Base-by-base conservation (phyloP, 140 eudicot species). In the Flaveria floridana region DNA sequence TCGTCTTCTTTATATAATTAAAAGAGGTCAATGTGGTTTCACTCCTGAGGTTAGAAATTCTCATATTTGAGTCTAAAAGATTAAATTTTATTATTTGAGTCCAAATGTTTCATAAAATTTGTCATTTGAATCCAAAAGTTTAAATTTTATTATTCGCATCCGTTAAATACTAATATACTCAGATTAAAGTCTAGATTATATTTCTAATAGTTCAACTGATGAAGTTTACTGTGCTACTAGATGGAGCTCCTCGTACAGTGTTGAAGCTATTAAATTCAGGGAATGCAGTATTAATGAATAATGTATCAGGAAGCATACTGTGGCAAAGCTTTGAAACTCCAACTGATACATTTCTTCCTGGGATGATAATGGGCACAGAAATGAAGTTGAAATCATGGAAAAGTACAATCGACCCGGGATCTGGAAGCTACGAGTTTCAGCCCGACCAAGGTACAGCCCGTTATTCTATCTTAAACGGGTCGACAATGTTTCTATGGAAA, bases 241-340 rank as follows among this genome's bases (percentile, higher is more conserved):
- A 62, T 12, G 68, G 68, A 62, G 68, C 44, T 25, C 68, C 19
- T 62, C 44, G 13, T 13, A 62, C 42, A 26, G 8, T 16, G 18
- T 2, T 62, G 68, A 62, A 62, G 42, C 30, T 62, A 28, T 0
- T 62, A 18, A 19, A 62, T 28, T 13, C 68, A 25, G 44, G 68
- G 30, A 62, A 62, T 62, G 68, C 20, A 12, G 68, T 26, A 26
- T 62, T 62, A 28, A 62, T 13, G 30, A 4, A 62, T 34, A 19
- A 14, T 13, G 11, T 8, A 28, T 62, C 42, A 28, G 42, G 68
- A 62, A 12, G 68, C 42, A 25, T 11, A 25, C 30, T 62, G 19
- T 62, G 68, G 68, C 68, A 62, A 62, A 62, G 68, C 44, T 62
- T 62, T 62, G 68, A 62, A 1, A 62, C 16, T 62, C 44, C 68